These are phyloP conservation scores for Schizothecium vesticola DNA, from an alignment of 495 filamentous ascomycete species.

Conservation along the genomic window DNA sequence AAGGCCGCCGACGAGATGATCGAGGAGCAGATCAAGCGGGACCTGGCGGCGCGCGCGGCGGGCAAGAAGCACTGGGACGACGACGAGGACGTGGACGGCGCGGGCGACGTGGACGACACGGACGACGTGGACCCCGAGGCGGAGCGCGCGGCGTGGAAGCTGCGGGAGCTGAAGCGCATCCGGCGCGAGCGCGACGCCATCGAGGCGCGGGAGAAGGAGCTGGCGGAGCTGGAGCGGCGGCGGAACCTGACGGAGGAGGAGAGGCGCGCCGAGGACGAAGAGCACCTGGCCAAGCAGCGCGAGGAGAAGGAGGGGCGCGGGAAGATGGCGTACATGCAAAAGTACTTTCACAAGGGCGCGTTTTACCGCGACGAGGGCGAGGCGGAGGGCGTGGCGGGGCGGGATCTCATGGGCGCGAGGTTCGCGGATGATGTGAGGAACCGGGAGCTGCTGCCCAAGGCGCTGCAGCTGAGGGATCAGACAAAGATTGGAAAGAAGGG, in stretches of 20 bases:
- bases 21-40: conserved; percentile 80
- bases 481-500: conserved; percentile 91
- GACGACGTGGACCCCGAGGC: conserved; percentile 85
- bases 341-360: conserved; percentile 94
- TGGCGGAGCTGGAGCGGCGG: conserved; percentile 83
- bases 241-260: conserved; percentile 83
- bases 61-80: conserved; percentile 85
- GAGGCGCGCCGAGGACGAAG: conserved; percentile 78
- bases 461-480: conserved; percentile 90
- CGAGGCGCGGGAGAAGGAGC: conserved; percentile 75
- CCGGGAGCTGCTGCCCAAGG: conserved; percentile 78
- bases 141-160: conserved; percentile 88
- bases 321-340: conserved; percentile 88
- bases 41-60: conserved; percentile 65
- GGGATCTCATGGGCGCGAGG: conserved; percentile 74
- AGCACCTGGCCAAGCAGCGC: conserved; percentile 68
- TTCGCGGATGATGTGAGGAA: conserved; percentile 77
- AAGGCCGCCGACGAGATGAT: conserved; percentile 71
- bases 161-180: conserved; percentile 82
- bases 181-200: conserved; percentile 81
- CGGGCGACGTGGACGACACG: conserved; percentile 72
- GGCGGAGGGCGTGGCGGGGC: conserved; percentile 62
- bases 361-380: conserved; percentile 83
- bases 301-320: conserved; percentile 82
- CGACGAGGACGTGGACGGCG: conserved; percentile 56